Percentiles rank a stretch among this genome's conserved stretches.
phyloP scores from a whole-genome alignment of 345 rosid genomes.

The Corchorus capsularis region DNA sequence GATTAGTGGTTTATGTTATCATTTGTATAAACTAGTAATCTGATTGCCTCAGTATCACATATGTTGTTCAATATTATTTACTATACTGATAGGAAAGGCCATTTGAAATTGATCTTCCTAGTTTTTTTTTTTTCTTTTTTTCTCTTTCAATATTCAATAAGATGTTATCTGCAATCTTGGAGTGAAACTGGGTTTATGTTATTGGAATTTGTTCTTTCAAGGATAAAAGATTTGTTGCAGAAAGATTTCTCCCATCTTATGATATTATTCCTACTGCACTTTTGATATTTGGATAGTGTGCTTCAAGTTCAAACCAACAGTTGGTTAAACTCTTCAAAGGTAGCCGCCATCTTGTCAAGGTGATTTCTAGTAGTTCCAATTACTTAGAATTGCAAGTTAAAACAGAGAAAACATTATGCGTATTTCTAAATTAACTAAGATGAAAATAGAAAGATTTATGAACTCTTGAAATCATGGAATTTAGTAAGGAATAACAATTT shows the following conservation, averaged over 20 bases:
- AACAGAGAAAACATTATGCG: neutral
- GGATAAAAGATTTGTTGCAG: too few species aligned
- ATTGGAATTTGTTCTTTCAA: too few species aligned
- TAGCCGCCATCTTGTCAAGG: slow-evolving; percentile 46
- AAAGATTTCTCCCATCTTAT: neutral
- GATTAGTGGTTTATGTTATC: too few species aligned
- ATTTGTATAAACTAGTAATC: too few species aligned
- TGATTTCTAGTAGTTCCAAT: slow-evolving; percentile 42
- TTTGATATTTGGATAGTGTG: neutral
- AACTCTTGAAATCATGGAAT: neutral
- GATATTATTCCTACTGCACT: slow-evolving; percentile 7
- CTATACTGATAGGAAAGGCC: too few species aligned
- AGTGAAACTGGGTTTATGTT: too few species aligned
- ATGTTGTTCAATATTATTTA: too few species aligned
- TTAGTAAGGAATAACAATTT: neutral
- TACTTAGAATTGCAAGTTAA: neutral
- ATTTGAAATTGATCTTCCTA: too few species aligned
- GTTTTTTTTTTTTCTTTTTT: too few species aligned
- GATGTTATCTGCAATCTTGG: too few species aligned
- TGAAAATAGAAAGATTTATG: neutral
- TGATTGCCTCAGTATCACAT: too few species aligned
- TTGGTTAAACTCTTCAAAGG: slow-evolving; percentile 48
- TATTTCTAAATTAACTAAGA: neutral
- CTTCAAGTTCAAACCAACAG: slow-evolving; percentile 21
- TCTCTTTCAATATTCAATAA: too few species aligned